Evolutionary conservation across 306 rosid genomes (phyloP).

Genomic region (Oemleria cerasiformis): DNA sequence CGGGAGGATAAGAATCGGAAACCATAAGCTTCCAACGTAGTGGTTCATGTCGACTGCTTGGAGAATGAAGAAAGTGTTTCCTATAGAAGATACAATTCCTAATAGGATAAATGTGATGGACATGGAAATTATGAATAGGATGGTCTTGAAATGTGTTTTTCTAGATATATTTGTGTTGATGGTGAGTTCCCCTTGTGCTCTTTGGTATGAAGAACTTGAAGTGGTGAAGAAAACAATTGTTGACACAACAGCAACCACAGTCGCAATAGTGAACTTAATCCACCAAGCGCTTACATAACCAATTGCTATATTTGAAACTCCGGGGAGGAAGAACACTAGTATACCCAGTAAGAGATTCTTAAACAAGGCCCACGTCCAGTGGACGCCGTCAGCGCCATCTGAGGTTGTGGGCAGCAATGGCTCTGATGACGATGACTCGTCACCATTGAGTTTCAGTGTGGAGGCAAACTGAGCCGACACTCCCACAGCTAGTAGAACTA

Average conservation of each 20-base stretch:
- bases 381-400: background rate
- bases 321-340: background rate
- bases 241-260: background rate
- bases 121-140: slow-evolving; percentile 14
- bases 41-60: slow-evolving; percentile 32
- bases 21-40: slow-evolving; percentile 12
- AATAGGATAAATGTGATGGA: slow-evolving; percentile 21
- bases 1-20: slow-evolving; percentile 23
- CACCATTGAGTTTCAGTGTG: too few relatives aligned
- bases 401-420: background rate
- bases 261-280: slow-evolving; percentile 13
- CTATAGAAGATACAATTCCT: slow-evolving; percentile 34
- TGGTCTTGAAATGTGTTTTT: slow-evolving; percentile 8
- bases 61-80: slow-evolving; percentile 33
- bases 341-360: background rate
- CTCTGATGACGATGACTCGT: background rate
- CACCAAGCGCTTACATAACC: slow-evolving; percentile 16
- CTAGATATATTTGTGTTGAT: background rate
- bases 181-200: too few relatives aligned
- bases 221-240: slow-evolving; percentile 10
- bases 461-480: background rate
- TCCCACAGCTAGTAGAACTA: slow-evolving; percentile 23
- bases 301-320: background rate
- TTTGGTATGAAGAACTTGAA: background rate
- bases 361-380: too few relatives aligned